A percentile compares a stretch with the other conserved stretches of the same genome.
Conservation (phyloP, 352 stramenopile genomes). For the Globisporangium echinulatum region DNA sequence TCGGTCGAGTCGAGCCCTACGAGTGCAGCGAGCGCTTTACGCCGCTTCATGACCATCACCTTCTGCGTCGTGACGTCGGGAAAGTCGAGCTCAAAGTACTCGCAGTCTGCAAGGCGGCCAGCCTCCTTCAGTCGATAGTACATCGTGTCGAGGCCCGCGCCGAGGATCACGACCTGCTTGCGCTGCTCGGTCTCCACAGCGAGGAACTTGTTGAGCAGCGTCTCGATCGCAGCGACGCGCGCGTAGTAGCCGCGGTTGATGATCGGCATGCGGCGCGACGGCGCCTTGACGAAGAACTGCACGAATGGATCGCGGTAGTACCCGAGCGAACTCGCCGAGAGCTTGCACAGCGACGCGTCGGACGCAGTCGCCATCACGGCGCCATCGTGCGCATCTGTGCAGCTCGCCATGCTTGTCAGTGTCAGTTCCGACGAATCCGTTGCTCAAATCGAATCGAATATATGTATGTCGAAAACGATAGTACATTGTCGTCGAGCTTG, state of each 20-base stretch:
- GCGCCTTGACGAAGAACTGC: slow-evolving; percentile 74
- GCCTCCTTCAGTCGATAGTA: slow-evolving; percentile 67
- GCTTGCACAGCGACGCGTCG: slow-evolving; percentile 82
- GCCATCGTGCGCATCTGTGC: slow-evolving; percentile 35
- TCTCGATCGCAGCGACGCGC: slow-evolving; percentile 64
- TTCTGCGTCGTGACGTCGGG: slow-evolving; percentile 76
- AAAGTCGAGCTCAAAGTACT: slow-evolving; percentile 87
- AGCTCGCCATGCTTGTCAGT: neutral
- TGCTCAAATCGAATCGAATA: no score
- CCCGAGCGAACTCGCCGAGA: slow-evolving; percentile 65
- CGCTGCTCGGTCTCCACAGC: slow-evolving; percentile 4
- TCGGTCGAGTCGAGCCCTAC: slow-evolving; percentile 30
- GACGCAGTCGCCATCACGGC: slow-evolving; percentile 77
- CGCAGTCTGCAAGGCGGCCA: slow-evolving; percentile 28
- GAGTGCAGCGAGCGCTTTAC: slow-evolving; percentile 45
- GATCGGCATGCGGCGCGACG: slow-evolving; percentile 81
- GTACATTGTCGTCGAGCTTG: no score
- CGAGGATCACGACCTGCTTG: slow-evolving; percentile 78
- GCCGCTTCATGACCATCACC: slow-evolving; percentile 62
- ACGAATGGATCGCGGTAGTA: slow-evolving; percentile 81
- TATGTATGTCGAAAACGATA: no score
- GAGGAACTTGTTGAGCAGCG: slow-evolving; percentile 66
- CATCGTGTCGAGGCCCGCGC: slow-evolving; percentile 80
- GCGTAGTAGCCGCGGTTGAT: slow-evolving; percentile 89
- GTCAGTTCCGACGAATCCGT: neutral